phyloP scores from a whole-genome alignment of 2,329 filamentous ascomycete species.

The Colletotrichum gigasporum region DNA sequence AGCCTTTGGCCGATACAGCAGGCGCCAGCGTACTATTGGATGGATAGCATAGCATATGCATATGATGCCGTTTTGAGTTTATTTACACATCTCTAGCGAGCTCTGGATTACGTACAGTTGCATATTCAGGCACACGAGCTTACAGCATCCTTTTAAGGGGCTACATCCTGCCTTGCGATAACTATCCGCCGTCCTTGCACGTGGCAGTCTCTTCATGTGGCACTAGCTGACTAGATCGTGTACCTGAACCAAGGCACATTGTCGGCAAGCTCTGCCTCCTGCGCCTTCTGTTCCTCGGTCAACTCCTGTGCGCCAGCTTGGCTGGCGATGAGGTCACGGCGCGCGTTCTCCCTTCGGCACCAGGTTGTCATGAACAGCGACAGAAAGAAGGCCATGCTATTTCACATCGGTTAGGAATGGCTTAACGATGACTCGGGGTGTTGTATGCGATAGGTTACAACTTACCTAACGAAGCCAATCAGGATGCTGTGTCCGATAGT shows the following conservation, averaged over 20 bases:
- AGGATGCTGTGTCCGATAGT: slow-evolving; percentile 55
- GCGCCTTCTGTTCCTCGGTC: slow-evolving; percentile 39
- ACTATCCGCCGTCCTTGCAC: no score
- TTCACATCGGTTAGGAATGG: slow-evolving; percentile 9
- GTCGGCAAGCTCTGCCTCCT: slow-evolving; percentile 43
- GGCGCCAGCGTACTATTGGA: no score
- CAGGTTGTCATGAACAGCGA: slow-evolving; percentile 43
- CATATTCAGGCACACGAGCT: no score
- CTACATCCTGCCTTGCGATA: no score
- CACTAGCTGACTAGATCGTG: slow-evolving; percentile 32
- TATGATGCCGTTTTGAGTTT: no score
- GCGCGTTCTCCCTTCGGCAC: slow-evolving; percentile 42
- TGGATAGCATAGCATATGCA: no score
- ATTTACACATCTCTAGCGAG: no score
- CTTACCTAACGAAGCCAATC: slow-evolving; percentile 42
- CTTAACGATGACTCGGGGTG: slow-evolving; percentile 15
- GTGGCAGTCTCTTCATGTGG: no score
- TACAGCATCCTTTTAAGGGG: no score
- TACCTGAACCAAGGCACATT: slow-evolving; percentile 43
- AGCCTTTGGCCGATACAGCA: no score
- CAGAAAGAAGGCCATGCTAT: slow-evolving; percentile 40
- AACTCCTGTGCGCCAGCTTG: slow-evolving; percentile 33
- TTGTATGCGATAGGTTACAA: background rate
- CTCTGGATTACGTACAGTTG: no score
- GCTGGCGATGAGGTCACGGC: slow-evolving; percentile 36